These are phyloP conservation scores for Colletotrichum gigasporum DNA, from an alignment of 2,329 filamentous ascomycete species.

Conservation along the genomic window DNA sequence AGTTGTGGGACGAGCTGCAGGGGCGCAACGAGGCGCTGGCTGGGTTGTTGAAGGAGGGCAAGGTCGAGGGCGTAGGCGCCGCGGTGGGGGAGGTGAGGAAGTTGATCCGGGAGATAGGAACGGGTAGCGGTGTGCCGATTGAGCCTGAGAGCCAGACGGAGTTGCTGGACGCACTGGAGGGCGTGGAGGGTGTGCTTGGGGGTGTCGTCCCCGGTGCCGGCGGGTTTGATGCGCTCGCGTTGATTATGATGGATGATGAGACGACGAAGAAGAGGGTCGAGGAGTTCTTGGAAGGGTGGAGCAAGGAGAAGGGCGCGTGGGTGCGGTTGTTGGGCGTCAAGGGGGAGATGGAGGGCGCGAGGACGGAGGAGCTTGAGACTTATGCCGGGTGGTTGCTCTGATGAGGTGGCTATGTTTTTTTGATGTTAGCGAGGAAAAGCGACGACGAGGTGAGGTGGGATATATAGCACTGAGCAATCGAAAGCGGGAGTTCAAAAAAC, in stretches of 20 bases:
- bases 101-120: slow-evolving; percentile 81
- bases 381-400: slow-evolving; percentile 57
- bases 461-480: not conserved
- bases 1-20: slow-evolving; percentile 81
- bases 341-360: slow-evolving; percentile 76
- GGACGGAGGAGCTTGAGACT: slow-evolving; percentile 53
- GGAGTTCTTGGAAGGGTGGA: slow-evolving; percentile 74
- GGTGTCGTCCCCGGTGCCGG: slow-evolving; percentile 95
- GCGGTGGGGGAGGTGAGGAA: slow-evolving; percentile 63
- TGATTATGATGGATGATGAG: slow-evolving; percentile 80
- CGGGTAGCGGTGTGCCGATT: slow-evolving; percentile 80
- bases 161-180: slow-evolving; percentile 79
- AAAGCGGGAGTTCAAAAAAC: not conserved
- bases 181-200: slow-evolving; percentile 82
- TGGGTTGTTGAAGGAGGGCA: slow-evolving; percentile 64
- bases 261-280: slow-evolving; percentile 69
- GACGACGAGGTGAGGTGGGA: not conserved
- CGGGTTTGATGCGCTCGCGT: slow-evolving; percentile 87
- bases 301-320: slow-evolving; percentile 62
- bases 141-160: slow-evolving; percentile 88
- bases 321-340: slow-evolving; percentile 76
- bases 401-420: slow-evolving; percentile 1
- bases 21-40: slow-evolving; percentile 77
- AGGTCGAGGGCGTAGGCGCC: slow-evolving; percentile 51
- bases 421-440: not conserved